Evolutionary conservation across 495 filamentous ascomycete genomes (phyloP).

Genomic region (Xylaria telfairii): DNA sequence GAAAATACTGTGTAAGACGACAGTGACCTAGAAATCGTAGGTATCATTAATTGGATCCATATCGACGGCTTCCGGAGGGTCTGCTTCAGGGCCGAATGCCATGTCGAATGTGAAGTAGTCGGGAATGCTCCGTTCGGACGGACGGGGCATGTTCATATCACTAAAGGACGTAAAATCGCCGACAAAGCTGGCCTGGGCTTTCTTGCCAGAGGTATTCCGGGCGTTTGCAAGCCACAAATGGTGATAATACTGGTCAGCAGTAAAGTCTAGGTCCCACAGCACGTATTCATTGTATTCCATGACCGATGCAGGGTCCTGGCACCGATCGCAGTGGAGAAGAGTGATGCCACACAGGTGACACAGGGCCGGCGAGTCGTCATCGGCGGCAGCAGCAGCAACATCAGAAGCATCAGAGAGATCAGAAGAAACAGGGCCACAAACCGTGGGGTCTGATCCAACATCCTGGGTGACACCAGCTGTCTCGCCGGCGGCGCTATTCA

Average conservation of each 20-base stretch:
- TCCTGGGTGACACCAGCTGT: conserved; percentile 97
- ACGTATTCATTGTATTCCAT: conserved; percentile 36
- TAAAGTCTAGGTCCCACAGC: conserved; percentile 26
- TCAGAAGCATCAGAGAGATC: conserved; percentile 28
- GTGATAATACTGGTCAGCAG: conserved; percentile 22
- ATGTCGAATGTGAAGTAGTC: conserved; percentile 22
- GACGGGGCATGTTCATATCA: conserved; percentile 11
- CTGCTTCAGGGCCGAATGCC: conserved; percentile 21
- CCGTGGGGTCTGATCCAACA: conserved; percentile 95
- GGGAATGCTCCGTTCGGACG: conserved; percentile 19
- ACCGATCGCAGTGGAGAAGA: conserved; percentile 37
- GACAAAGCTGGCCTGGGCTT: conserved; percentile 18
- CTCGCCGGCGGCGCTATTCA: conserved; percentile 87
- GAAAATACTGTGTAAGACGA: background rate
- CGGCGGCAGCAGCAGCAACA: conserved; percentile 18
- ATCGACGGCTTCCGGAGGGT: conserved; percentile 32
- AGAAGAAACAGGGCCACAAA: conserved; percentile 64
- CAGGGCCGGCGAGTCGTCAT: conserved; percentile 31
- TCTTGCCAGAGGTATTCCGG: conserved; percentile 24
- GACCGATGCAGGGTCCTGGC: conserved; percentile 37
- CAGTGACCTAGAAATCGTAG: conserved; percentile 7
- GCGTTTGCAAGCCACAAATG: conserved; percentile 20
- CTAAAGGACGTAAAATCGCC: conserved; percentile 25
- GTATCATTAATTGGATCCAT: conserved; percentile 24
- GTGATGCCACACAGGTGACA: conserved; percentile 41